These are phyloP conservation scores for Blastobotrys aristatus DNA, from an alignment of 1,139 yeast species.

Conservation along the genomic window DNA sequence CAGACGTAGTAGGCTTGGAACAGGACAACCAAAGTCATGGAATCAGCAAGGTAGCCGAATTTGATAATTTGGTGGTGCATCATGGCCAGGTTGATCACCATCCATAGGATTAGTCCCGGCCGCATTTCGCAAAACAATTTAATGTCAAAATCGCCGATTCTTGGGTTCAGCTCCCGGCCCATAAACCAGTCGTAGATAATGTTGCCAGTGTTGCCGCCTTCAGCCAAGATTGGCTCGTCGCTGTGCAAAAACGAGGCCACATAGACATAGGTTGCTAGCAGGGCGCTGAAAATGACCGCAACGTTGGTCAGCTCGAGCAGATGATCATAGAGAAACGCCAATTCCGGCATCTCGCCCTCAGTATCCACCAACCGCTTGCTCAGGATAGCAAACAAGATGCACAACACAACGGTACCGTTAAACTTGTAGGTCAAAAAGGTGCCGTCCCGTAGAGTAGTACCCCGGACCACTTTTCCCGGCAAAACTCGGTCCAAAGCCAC, in stretches of 20 bases:
- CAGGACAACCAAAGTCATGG: constrained; percentile 60
- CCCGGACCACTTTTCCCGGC: constrained; percentile 68
- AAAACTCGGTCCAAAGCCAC: constrained; percentile 58
- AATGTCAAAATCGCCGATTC: constrained; percentile 80
- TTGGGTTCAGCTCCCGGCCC: constrained; percentile 92
- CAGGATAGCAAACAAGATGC: constrained; percentile 45
- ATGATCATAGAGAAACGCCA: constrained; percentile 67
- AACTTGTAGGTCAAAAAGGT: constrained; percentile 65
- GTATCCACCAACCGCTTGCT: constrained; percentile 48
- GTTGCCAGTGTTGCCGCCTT: constrained; percentile 82
- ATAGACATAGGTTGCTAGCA: constrained; percentile 63
- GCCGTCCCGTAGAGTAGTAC: constrained; percentile 73
- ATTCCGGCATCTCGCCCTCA: constrained; percentile 64
- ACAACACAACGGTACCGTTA: constrained; percentile 64
- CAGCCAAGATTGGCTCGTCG: constrained; percentile 67
- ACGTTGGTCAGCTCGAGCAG: constrained; percentile 60
- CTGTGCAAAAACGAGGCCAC: constrained; percentile 57
- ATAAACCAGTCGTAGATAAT: constrained; percentile 88
- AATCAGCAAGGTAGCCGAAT: constrained; percentile 60
- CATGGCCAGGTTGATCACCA: constrained; percentile 70
- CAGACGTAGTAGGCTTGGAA: constrained; percentile 79
- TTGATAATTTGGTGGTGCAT: constrained; percentile 71
- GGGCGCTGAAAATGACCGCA: constrained; percentile 57
- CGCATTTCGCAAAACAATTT: constrained; percentile 89
- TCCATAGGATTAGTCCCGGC: constrained; percentile 91